Conservation (phyloP, 2,329 filamentous ascomycete genomes). For the Botrytis byssoidea region DNA sequence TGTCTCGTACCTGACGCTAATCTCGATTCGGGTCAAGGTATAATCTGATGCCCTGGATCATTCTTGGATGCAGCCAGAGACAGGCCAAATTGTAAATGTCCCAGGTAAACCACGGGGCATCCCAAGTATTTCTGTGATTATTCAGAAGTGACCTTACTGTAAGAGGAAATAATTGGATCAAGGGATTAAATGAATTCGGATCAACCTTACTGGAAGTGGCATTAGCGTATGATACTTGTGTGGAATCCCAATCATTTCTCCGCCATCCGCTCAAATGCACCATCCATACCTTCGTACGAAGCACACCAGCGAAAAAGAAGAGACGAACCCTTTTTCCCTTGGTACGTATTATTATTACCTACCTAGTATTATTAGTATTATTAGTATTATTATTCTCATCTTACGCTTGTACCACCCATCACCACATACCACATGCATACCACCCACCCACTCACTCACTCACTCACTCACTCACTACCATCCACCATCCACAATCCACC, state of each 20-base stretch:
- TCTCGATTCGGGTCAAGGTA: neutral
- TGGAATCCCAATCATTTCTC: neutral
- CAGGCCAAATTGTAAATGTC: too few relatives aligned
- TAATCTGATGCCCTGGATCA: neutral
- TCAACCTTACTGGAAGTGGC: neutral
- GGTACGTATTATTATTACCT: neutral
- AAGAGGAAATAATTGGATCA: neutral
- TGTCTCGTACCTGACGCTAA: neutral
- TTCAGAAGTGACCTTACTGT: neutral
- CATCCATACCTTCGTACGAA: too few relatives aligned
- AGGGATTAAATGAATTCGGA: neutral
- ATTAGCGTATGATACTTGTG: neutral
- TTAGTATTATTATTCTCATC: neutral
- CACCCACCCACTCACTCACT: neutral
- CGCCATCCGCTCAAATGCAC: neutral
- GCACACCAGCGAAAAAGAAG: neutral
- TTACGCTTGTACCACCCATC: neutral
- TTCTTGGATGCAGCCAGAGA: neutral
- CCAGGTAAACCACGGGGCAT: too few relatives aligned
- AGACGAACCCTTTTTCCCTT: conserved; percentile 4
- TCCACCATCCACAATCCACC: too few relatives aligned
- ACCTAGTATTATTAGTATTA: too few relatives aligned
- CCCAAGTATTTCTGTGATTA: neutral
- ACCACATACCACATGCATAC: neutral
- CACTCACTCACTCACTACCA: neutral